Conservation (phyloP, 306 rosid species). For the Cotoneaster glaucophyllus region DNA sequence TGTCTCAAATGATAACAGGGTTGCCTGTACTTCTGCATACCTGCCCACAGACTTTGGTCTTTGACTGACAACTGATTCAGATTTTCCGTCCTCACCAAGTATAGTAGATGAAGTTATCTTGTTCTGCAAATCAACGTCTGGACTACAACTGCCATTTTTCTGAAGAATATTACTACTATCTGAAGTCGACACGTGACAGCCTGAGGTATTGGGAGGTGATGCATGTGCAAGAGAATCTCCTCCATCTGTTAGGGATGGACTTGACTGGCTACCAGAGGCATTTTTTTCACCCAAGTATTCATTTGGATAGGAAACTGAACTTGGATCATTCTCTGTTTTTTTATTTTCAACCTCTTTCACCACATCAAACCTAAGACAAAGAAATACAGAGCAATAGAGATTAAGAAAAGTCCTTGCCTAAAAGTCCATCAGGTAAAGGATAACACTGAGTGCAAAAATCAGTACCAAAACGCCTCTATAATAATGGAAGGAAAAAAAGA, state of each 20-base stretch:
- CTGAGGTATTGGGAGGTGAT: conserved; percentile 53
- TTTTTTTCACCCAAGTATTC: conserved; percentile 38
- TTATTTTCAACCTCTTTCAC: conserved; percentile 34
- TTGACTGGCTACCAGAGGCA: conserved; percentile 37
- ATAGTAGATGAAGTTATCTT: conserved; percentile 38
- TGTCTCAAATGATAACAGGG: conserved; percentile 69
- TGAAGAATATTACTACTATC: conserved; percentile 61
- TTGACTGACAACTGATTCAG: conserved; percentile 40
- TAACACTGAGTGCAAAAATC: background rate
- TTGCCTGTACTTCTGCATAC: conserved; percentile 62
- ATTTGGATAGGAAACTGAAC: conserved; percentile 46
- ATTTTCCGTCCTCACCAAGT: conserved; percentile 38
- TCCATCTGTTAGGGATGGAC: conserved; percentile 60
- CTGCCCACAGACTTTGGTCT: conserved; percentile 50
- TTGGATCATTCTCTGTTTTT: conserved; percentile 33
- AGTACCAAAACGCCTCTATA: background rate
- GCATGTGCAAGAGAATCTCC: conserved; percentile 53
- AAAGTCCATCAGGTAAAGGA: background rate
- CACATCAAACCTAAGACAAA: conserved; percentile 38
- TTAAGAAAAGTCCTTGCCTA: background rate
- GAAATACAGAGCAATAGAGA: conserved; percentile 7
- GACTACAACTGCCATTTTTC: conserved; percentile 75
- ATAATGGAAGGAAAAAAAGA: background rate
- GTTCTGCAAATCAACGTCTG: conserved; percentile 53
- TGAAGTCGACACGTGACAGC: conserved; percentile 58